Percentiles rank a stretch among this genome's conserved stretches.
phyloP scores from a whole-genome alignment of 768 basidiomycete species.

The Trametes coccinea region DNA sequence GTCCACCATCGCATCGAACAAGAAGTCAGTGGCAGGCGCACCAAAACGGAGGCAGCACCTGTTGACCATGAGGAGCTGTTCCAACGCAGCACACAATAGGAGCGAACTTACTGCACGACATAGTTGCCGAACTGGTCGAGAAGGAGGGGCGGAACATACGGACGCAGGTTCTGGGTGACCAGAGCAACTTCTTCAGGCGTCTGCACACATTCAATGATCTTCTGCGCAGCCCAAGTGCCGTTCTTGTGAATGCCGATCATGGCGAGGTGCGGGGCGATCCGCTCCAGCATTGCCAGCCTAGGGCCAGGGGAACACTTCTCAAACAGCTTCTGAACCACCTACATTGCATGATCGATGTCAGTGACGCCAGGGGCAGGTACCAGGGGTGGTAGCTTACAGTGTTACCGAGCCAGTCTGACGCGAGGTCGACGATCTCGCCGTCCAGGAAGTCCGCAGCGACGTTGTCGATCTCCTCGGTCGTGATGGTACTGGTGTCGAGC shows the following conservation, averaged over 20 bases:
- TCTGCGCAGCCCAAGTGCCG: constrained; percentile 99
- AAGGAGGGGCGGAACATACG: constrained; percentile 91
- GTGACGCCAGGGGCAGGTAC: background rate
- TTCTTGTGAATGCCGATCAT: constrained; percentile 99
- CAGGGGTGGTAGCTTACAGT: constrained; percentile 53
- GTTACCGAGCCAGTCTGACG: constrained; percentile 98
- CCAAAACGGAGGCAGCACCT: constrained; percentile 93
- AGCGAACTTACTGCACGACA: constrained; percentile 78
- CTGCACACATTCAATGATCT: constrained; percentile 94
- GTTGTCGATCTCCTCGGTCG: constrained; percentile 84
- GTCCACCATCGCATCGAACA: constrained; percentile 97
- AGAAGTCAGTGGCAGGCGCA: constrained; percentile 87
- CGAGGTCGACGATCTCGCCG: constrained; percentile 91
- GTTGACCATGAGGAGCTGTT: constrained; percentile 10
- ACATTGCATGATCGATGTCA: background rate
- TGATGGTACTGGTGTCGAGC: constrained; percentile 86
- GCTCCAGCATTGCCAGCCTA: constrained; percentile 88
- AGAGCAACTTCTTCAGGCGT: constrained; percentile 83
- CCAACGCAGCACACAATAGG: too few relatives aligned
- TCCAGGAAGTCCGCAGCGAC: constrained; percentile 90
- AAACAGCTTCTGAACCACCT: constrained; percentile 97
- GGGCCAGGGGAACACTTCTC: constrained; percentile 81
- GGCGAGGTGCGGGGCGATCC: constrained; percentile 89
- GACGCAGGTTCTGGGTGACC: constrained; percentile 82
- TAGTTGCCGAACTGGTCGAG: constrained; percentile 95